These are phyloP conservation scores for Cercophora scortea DNA, from an alignment of 495 filamentous ascomycete genomes.

Conservation along the genomic window DNA sequence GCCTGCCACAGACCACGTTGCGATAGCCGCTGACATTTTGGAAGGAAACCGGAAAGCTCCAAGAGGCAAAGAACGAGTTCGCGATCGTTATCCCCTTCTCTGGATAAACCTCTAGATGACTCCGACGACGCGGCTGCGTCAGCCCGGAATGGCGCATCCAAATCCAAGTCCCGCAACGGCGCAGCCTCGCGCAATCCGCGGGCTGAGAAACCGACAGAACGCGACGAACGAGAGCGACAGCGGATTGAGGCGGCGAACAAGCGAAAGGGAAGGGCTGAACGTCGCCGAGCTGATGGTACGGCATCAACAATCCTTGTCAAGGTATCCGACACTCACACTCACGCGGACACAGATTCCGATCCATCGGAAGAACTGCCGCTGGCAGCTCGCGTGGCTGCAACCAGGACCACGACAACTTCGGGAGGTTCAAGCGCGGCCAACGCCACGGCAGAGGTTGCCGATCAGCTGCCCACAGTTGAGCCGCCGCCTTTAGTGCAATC, in stretches of 20 bases:
- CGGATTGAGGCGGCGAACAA: slow-evolving; percentile 63
- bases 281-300: slow-evolving; percentile 70
- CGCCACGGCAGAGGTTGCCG: slow-evolving; percentile 15
- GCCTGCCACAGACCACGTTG: too few relatives aligned
- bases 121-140: slow-evolving; percentile 63
- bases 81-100: slow-evolving; percentile 52
- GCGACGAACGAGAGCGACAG: slow-evolving; percentile 64
- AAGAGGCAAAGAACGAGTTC: slow-evolving; percentile 74
- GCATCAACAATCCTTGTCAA: slow-evolving; percentile 12
- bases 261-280: slow-evolving; percentile 65
- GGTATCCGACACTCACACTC: slow-evolving; percentile 27
- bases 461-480: slow-evolving; percentile 10
- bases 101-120: slow-evolving; percentile 42
- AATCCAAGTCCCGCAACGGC: slow-evolving; percentile 55
- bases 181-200: slow-evolving; percentile 55
- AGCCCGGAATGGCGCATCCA: slow-evolving; percentile 40
- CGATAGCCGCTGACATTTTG: slow-evolving; percentile 5
- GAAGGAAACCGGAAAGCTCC: slow-evolving; percentile 38
- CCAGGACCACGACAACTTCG: slow-evolving; percentile 7
- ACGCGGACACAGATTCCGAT: slow-evolving; percentile 45
- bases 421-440: neutral
- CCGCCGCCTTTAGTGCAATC: slow-evolving; percentile 26
- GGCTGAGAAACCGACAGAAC: slow-evolving; percentile 54
- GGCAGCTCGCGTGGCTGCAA: slow-evolving; percentile 31
- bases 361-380: slow-evolving; percentile 50